Evolutionary conservation across 805 yeast species (phyloP), one percentile per base, ranked within the genome.

Genomic region (Blastobotrys chiropterorum): DNA sequence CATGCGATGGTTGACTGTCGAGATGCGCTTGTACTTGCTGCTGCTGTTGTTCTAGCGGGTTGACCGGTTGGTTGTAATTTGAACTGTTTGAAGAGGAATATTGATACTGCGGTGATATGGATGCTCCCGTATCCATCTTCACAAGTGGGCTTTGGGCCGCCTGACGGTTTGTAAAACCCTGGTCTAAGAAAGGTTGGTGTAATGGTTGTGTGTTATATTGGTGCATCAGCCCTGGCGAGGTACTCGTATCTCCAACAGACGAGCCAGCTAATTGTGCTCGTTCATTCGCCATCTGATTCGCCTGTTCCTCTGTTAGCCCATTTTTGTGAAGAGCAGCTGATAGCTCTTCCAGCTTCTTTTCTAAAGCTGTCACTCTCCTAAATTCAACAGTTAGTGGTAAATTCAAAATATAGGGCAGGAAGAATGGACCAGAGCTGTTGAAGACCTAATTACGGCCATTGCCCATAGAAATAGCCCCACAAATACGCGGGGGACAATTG

Each of bases 341-440:
- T 16, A 63, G 56, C 14, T 54, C 58, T 40, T 60, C 61, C 15
- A 65, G 58, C 53, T 62, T 70, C 50, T 59, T 57, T 53, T 62
- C 73, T 46, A 65, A 56, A 48, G 62, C 72, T 20, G 67, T 66
- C 26, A 65, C 65, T 31, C 63, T 49, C 45, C 61, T 50, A 64
- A 20, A 42, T 21, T 20, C 47, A n/a, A n/a, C n/a, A n/a, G n/a
- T n/a, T n/a, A n/a, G n/a, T n/a, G n/a, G n/a, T n/a, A n/a, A n/a
- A n/a, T n/a, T n/a, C n/a, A n/a, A n/a, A n/a, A n/a, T n/a, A n/a
- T n/a, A n/a, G n/a, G n/a, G n/a, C n/a, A n/a, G n/a, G n/a, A n/a
- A n/a, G n/a, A n/a, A n/a, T n/a, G n/a, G n/a, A n/a, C n/a, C n/a
- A n/a, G n/a, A n/a, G n/a, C n/a, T n/a, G n/a, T n/a, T n/a, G n/a